These are phyloP conservation scores for Funneliformis geosporum DNA, from an alignment of 192 early-diverging fungal genomes.

Conservation along the genomic window DNA sequence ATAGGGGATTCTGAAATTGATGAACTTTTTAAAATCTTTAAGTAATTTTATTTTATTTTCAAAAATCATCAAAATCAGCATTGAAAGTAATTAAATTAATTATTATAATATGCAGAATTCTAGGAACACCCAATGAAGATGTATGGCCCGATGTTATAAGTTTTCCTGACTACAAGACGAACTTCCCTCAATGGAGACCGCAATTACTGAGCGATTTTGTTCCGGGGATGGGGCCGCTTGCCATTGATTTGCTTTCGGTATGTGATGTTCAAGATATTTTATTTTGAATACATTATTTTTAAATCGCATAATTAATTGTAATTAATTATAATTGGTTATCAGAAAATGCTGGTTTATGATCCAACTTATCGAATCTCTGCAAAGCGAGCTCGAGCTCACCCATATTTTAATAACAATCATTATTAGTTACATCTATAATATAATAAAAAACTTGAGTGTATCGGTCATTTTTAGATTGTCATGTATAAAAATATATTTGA, in stretches of 20 bases:
- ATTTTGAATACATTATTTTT: neutral
- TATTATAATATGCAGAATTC: slow-evolving; percentile 35
- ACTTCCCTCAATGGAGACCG: slow-evolving; percentile 60
- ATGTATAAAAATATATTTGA: no score
- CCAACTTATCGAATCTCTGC: slow-evolving; percentile 82
- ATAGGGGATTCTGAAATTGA: slow-evolving; percentile 85
- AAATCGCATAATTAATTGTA: neutral
- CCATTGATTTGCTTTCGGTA: slow-evolving; percentile 59
- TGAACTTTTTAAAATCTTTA: slow-evolving; percentile 88
- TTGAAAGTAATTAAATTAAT: no score
- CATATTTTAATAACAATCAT: slow-evolving; percentile 2
- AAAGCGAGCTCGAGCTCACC: slow-evolving; percentile 53
- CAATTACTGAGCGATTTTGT: slow-evolving; percentile 59
- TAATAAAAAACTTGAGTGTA: no score
- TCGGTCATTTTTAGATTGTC: no score
- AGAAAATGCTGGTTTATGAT: slow-evolving; percentile 73
- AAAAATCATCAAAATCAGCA: slow-evolving; percentile 80
- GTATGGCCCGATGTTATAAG: slow-evolving; percentile 58
- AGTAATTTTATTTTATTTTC: slow-evolving; percentile 24
- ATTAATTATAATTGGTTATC: slow-evolving; percentile 1
- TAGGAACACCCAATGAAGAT: slow-evolving; percentile 75
- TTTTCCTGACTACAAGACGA: slow-evolving; percentile 50
- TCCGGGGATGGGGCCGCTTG: slow-evolving; percentile 69
- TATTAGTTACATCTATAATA: no score
- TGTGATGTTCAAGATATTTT: neutral